Conservation (phyloP, 2,329 filamentous ascomycete species). For the Fusarium siculi region DNA sequence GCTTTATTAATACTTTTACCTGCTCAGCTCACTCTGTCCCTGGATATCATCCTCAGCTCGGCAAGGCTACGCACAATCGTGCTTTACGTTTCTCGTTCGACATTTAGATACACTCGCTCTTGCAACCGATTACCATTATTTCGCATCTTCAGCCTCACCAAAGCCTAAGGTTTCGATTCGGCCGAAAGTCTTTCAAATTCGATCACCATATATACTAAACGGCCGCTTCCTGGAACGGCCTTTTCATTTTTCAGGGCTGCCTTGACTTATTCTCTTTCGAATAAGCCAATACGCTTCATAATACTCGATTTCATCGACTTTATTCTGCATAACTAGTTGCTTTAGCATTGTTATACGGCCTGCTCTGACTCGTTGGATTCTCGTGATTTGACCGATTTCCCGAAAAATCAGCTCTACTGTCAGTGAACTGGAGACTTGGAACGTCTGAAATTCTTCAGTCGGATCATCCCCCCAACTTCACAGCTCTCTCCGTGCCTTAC, state of each 20-base stretch:
- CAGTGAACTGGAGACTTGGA: slow-evolving; percentile 23
- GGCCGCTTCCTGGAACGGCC: slow-evolving; percentile 42
- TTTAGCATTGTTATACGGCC: slow-evolving; percentile 32
- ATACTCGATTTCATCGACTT: slow-evolving; percentile 38
- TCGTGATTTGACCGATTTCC: slow-evolving; percentile 9
- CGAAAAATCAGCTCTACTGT: slow-evolving; percentile 21
- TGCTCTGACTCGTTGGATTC: slow-evolving; percentile 10
- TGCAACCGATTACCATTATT: slow-evolving; percentile 32
- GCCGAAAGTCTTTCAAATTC: slow-evolving; percentile 41
- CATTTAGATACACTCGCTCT: slow-evolving; percentile 44
- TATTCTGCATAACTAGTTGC: slow-evolving; percentile 37
- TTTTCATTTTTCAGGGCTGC: slow-evolving; percentile 26
- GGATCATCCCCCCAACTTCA: slow-evolving; percentile 17
- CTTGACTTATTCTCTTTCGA: slow-evolving; percentile 31
- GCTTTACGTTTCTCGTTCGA: slow-evolving; percentile 45
- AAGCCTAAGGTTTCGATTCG: slow-evolving; percentile 34
- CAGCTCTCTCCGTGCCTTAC: slow-evolving; percentile 39
- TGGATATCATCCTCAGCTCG: slow-evolving; percentile 31
- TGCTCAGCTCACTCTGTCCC: slow-evolving; percentile 29
- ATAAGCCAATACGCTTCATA: slow-evolving; percentile 38
- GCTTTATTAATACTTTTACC: slow-evolving; percentile 48
- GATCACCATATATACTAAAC: slow-evolving; percentile 43
- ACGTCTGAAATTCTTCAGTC: slow-evolving; percentile 20
- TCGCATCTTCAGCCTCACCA: slow-evolving; percentile 34
- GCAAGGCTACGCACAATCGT: slow-evolving; percentile 27